Evolutionary conservation across 495 filamentous ascomycete species (phyloP).

Genomic region (Cairneyella variabilis): DNA sequence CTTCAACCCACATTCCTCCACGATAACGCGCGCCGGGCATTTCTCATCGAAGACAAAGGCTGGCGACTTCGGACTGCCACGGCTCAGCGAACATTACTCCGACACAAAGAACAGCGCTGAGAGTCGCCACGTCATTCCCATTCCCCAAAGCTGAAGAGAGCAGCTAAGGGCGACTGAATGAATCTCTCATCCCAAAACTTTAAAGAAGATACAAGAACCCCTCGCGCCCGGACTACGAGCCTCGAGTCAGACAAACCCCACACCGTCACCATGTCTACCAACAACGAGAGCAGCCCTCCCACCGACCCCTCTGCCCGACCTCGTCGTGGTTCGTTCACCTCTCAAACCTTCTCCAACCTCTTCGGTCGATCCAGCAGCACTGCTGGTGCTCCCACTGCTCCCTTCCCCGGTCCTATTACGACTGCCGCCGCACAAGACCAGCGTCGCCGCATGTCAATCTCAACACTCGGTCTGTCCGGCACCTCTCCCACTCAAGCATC

Average conservation of each 20-base stretch:
- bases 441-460: conserved; percentile 82
- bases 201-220: conserved; percentile 1
- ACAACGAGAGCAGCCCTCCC: conserved; percentile 34
- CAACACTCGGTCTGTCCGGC: conserved; percentile 77
- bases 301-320: conserved; percentile 12
- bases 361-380: conserved; percentile 48
- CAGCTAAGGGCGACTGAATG: conserved; percentile 15
- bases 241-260: conserved; percentile 7
- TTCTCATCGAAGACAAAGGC: too few relatives aligned
- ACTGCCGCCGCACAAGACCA: conserved; percentile 66
- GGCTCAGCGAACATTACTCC: conserved; percentile 5
- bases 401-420: conserved; percentile 61
- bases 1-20: background rate
- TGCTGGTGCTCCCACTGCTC: conserved; percentile 30
- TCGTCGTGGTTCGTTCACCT: conserved; percentile 54
- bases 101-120: conserved; percentile 4
- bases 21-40: too few relatives aligned
- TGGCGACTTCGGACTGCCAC: too few relatives aligned
- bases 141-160: conserved; percentile 24
- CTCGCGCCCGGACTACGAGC: background rate
- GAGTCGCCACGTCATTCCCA: background rate
- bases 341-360: conserved; percentile 49
- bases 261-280: conserved; percentile 35
- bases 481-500: conserved; percentile 60
- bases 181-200: conserved; percentile 20